phyloP scores from a whole-genome alignment of 2,329 filamentous ascomycete genomes.

The Penicillium sp. region DNA sequence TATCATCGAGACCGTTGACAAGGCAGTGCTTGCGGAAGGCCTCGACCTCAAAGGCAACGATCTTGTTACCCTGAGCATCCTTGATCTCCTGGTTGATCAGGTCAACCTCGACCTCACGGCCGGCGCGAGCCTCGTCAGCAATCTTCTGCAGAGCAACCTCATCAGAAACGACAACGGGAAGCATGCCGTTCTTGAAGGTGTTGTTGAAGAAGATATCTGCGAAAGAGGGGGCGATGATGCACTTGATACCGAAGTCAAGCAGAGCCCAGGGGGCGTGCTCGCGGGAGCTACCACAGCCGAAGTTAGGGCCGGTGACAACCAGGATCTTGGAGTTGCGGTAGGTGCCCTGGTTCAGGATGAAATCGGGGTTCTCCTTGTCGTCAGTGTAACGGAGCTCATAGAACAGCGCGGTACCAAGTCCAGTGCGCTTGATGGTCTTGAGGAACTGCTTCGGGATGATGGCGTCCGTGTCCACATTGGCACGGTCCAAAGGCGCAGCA shows the following conservation, averaged over 20 bases:
- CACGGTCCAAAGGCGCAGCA: slow-evolving; percentile 79
- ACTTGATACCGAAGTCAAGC: slow-evolving; percentile 93
- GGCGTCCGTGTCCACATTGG: slow-evolving; percentile 97
- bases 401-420: slow-evolving; percentile 85
- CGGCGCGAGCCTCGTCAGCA: slow-evolving; percentile 72
- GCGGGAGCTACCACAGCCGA: slow-evolving; percentile 87
- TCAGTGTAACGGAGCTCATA: slow-evolving; percentile 77
- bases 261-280: slow-evolving; percentile 98
- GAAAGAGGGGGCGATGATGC: slow-evolving; percentile 82
- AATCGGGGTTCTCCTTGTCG: slow-evolving; percentile 72
- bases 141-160: slow-evolving; percentile 66
- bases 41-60: slow-evolving; percentile 83
- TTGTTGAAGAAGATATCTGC: slow-evolving; percentile 99
- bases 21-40: slow-evolving; percentile 93
- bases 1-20: slow-evolving; percentile 90
- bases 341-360: slow-evolving; percentile 86
- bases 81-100: slow-evolving; percentile 81
- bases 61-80: slow-evolving; percentile 67
- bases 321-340: slow-evolving; percentile 85
- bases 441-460: slow-evolving; percentile 99
- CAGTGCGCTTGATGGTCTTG: slow-evolving; percentile 98
- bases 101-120: slow-evolving; percentile 84
- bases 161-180: slow-evolving; percentile 76
- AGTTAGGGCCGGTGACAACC: slow-evolving; percentile 88
- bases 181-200: slow-evolving; percentile 99